Conservation (phyloP, 768 basidiomycete genomes). For the Nevesoporus exiguus region DNA sequence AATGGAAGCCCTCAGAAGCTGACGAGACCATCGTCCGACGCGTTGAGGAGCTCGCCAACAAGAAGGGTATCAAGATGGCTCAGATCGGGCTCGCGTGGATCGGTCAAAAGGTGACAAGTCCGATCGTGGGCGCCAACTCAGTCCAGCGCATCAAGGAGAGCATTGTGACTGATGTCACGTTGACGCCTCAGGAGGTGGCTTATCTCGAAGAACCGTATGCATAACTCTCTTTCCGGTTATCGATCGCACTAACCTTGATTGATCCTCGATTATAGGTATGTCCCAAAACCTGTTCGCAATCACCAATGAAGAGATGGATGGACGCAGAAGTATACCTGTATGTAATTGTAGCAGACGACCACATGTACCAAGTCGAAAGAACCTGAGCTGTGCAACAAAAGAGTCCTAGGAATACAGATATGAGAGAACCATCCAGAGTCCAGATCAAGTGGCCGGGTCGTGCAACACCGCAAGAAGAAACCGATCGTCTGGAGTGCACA, state of each 20-base stretch:
- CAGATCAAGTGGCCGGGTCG: conserved; percentile 58
- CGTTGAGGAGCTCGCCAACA: conserved; percentile 38
- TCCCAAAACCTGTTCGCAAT: conserved; percentile 17
- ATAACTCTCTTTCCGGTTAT: not conserved
- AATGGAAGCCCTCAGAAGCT: conserved; percentile 24
- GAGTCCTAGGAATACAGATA: conserved; percentile 15
- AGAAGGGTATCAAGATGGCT: conserved; percentile 40
- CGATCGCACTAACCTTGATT: not conserved
- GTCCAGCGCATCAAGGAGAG: conserved; percentile 30
- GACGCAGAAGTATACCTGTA: conserved; percentile 1
- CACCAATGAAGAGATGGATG: conserved; percentile 6
- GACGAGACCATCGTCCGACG: conserved; percentile 29
- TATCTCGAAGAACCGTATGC: conserved; percentile 31
- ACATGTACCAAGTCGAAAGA: not conserved
- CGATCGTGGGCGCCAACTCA: conserved; percentile 42
- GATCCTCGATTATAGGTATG: conserved; percentile 13
- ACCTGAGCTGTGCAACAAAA: conserved; percentile 8
- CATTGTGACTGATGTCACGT: conserved; percentile 22
- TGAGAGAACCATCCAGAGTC: not conserved
- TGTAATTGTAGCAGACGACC: not conserved
- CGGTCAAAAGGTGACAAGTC: conserved; percentile 38
- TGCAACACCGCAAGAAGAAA: conserved; percentile 84
- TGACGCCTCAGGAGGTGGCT: conserved; percentile 31
- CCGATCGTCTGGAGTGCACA: conserved; percentile 54
- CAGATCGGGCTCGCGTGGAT: conserved; percentile 46